Evolutionary conservation across 1,139 yeast species (phyloP).

Genomic region (Suhomyces anneliseae): DNA sequence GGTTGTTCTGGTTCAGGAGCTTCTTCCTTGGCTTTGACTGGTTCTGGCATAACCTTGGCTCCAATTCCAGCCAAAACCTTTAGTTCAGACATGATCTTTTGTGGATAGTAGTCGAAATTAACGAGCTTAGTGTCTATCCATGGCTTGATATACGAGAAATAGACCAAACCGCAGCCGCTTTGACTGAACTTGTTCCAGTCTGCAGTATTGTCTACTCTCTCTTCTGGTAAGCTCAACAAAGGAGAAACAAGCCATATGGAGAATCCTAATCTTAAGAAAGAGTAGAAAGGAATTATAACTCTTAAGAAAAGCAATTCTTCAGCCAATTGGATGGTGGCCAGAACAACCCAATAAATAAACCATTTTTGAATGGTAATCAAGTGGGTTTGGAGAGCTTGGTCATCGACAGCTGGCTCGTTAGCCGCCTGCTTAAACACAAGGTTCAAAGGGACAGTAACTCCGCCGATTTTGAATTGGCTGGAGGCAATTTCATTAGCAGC

Average conservation of each 20-base stretch:
- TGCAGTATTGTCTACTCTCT: conserved; percentile 13
- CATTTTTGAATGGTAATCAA: conserved; percentile 52
- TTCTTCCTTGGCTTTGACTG: neutral
- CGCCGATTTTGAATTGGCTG: conserved; percentile 34
- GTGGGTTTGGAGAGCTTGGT: conserved; percentile 24
- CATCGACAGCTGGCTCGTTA: conserved; percentile 10
- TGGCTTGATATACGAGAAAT: conserved; percentile 34
- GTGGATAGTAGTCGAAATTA: conserved; percentile 2
- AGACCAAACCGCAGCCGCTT: conserved; percentile 42
- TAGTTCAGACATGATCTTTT: conserved; percentile 2
- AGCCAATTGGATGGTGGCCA: conserved; percentile 33
- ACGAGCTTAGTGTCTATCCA: conserved; percentile 25
- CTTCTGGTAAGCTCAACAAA: conserved; percentile 18
- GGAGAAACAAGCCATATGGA: conserved; percentile 59
- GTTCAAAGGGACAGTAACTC: conserved; percentile 36
- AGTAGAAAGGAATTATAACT: conserved; percentile 49
- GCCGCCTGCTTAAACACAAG: conserved; percentile 22
- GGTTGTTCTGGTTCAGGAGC: neutral
- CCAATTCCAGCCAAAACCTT: conserved; percentile 1
- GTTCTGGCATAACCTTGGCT: neutral
- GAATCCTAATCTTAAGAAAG: conserved; percentile 39
- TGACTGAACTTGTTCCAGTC: conserved; percentile 22
- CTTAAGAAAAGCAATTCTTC: conserved; percentile 36
- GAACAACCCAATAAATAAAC: conserved; percentile 59
- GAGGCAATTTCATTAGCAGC: conserved; percentile 25